Conservation (phyloP, 2,329 filamentous ascomycete genomes). For the Ceratocystis variospora region DNA sequence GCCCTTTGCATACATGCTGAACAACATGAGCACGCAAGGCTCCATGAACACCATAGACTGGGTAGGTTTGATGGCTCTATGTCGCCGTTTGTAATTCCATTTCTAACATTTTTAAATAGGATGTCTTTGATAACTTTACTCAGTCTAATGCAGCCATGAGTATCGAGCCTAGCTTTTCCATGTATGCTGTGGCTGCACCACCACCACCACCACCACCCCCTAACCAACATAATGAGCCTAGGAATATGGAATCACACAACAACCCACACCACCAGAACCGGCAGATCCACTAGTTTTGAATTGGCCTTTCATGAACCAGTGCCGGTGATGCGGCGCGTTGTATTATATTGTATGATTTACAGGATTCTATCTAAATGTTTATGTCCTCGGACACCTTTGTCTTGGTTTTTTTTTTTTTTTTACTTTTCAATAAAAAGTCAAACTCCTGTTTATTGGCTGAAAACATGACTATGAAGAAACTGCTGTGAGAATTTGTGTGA, state of each 20-base stretch:
- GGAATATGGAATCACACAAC: neutral
- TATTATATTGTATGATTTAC: neutral
- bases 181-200: neutral
- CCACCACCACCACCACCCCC: neutral
- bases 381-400: neutral
- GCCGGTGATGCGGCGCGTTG: neutral
- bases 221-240: neutral
- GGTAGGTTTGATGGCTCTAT: slow-evolving; percentile 27
- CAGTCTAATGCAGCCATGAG: slow-evolving; percentile 26
- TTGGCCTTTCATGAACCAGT: neutral
- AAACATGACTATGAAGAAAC: too few species aligned
- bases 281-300: neutral
- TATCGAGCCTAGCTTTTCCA: slow-evolving; percentile 10
- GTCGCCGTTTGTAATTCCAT: neutral
- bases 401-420: neutral
- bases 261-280: neutral
- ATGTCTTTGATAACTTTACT: slow-evolving; percentile 43
- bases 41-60: slow-evolving; percentile 33
- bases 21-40: slow-evolving; percentile 28
- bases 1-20: slow-evolving; percentile 33
- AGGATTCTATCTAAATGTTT: neutral
- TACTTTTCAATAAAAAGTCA: neutral
- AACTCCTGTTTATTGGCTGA: too few species aligned
- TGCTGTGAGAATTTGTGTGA: too few species aligned
- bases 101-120: slow-evolving; percentile 26